Evolutionary conservation across 768 basidiomycete genomes (phyloP), one percentile per base, ranked within the genome.

Genomic region (Pulveroboletus sp.): DNA sequence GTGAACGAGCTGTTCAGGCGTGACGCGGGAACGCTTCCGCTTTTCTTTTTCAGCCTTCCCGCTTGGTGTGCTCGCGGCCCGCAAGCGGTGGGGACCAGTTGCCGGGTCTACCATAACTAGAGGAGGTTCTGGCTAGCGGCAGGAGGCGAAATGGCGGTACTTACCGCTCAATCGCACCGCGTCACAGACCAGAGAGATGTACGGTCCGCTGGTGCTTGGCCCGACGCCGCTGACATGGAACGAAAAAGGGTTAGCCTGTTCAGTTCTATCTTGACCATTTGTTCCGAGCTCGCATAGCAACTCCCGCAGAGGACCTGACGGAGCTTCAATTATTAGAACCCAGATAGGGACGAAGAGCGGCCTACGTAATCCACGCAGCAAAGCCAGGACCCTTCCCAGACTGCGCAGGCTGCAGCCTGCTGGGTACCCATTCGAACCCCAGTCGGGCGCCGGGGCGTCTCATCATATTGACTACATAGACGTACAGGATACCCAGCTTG

Each of bases 11-110:
- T 92, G 89, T 45, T 86, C 85, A 30, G 85, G 84, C 1, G 85
- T 89, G 37, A 91, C 86, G 9, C 89, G 80, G 16, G 81, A 85
- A 29, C 88, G 80, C 62, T 89, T 90, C 40, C 82, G 77, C 65
- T 85, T 81, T 62, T 84, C 81, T 56, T 69, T 76, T 34, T 69
- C 72, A 42, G 64, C 54, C 54, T 72, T 63, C 29, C 42, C 71
- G 34, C 32, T 32, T 14, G 50, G 36, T 10, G 41, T 37, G 16
- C 71, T 63, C 13, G 61, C 49, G n/a, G 68, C 65, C 45, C 60
- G 56, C 27, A 68, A 64, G 51, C 72, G 70, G 16, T 71, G 66
- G 20, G 70, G 67, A 13, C 64, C 71, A 6, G 73, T 66, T 4
- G 63, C 56, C 26, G 72, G 61, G 29, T 69, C 69, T 70, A 48